Evolutionary conservation across 1,284 basidiomycete genomes (phyloP), one percentile per base, ranked within the genome.

Genomic region (Ganoderma multipileum): DNA sequence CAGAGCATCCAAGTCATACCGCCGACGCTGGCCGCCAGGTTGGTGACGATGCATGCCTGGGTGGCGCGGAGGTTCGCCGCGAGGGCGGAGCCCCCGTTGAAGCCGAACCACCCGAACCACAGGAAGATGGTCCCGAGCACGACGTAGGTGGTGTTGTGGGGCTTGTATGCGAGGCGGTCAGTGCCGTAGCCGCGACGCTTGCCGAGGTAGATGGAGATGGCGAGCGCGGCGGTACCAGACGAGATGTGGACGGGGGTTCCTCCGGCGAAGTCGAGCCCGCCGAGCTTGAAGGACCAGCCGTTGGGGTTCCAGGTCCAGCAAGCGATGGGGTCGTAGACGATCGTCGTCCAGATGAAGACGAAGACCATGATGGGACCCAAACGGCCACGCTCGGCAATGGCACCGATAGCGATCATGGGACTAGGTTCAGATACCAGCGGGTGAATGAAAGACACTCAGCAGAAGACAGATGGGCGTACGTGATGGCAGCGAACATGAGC

Each of bases 31-130:
- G 95, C 95, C 1, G 95, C 91, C 57, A 96, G 80, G 83, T 98
- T 98, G 76, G 97, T 99, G 70, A 97, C 95, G 72, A 97, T 93
- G 82, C 94, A 95, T 23, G 96, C 96, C 81, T 94, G 90, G 47
- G 92, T 89, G 1, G 95, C 96, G 68, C 96, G 89, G 64, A 98
- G 83, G 83, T 97, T 97, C 72, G 95, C 95, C 41, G 89, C 87
- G 69, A 95, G 85, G 11, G 95, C 94, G 18, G 89, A 92, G 47
- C 94, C 94, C 54, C 95, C 95, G 82, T 97, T 97, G 86, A 91
- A 92, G 11, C 93, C 96, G 77, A 97, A 96, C 97, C 97, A 98
- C n/a, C 96, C 97, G 76, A 98, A 96, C 97, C 96, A 99, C 68
- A 99, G 93, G 82, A 99, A 90, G 16, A 91, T 89, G 0, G 97